These are phyloP conservation scores for Boletus sp. DNA, from an alignment of 1,284 basidiomycete genomes.

Conservation along the genomic window DNA sequence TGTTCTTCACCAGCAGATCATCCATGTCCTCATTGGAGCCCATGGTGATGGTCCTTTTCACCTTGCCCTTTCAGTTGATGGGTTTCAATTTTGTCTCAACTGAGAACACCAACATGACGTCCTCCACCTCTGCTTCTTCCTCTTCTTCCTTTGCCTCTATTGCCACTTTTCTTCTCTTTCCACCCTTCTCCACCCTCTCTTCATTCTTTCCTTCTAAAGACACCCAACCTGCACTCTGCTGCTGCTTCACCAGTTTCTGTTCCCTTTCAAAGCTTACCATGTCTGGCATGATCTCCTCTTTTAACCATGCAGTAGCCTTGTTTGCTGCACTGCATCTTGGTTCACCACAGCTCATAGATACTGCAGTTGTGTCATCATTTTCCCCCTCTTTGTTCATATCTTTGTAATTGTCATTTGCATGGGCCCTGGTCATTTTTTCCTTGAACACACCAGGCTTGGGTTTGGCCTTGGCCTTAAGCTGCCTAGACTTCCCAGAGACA, in stretches of 20 bases:
- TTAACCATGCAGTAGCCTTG: conserved; percentile 60
- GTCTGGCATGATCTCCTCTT: conserved; percentile 74
- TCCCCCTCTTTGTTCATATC: neutral
- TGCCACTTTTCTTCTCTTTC: conserved; percentile 27
- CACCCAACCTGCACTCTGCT: conserved; percentile 24
- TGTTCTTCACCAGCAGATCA: conserved; percentile 11
- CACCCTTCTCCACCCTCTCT: conserved; percentile 5
- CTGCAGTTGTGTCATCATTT: neutral
- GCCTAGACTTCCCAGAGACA: conserved; percentile 5
- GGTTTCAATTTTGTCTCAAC: conserved; percentile 35
- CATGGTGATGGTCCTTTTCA: conserved; percentile 12
- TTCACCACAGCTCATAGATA: conserved; percentile 19
- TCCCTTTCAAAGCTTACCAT: conserved; percentile 67
- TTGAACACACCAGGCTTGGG: conserved; percentile 1
- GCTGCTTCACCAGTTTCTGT: conserved; percentile 43
- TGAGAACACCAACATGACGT: conserved; percentile 21
- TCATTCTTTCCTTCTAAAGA: conserved; percentile 9
- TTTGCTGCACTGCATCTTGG: conserved; percentile 61
- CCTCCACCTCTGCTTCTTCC: conserved; percentile 32
- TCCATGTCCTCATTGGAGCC: conserved; percentile 15
- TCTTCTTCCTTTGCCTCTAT: conserved; percentile 25
- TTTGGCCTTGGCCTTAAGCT: conserved; percentile 6
- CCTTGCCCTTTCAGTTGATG: conserved; percentile 25
- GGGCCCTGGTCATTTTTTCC: neutral
- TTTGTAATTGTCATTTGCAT: neutral